Conservation (phyloP, 306 rosid species). For the Fragaria nilgerrensis region DNA sequence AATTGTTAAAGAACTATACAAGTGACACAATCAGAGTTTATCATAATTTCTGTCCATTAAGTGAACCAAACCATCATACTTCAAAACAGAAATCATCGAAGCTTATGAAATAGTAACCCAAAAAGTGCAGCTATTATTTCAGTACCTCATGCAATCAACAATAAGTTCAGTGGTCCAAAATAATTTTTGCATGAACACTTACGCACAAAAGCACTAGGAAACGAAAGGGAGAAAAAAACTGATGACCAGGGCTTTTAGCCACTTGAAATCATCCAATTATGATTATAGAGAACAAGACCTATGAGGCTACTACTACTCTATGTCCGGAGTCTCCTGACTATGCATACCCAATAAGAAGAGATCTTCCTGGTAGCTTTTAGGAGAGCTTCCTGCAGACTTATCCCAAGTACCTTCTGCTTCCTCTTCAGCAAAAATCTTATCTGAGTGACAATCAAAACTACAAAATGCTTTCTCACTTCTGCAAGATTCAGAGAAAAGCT, state of each 20-base stretch:
- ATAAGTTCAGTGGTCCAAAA: conserved; percentile 29
- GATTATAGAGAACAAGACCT: conserved; percentile 30
- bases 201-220: conserved; percentile 18
- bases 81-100: neutral
- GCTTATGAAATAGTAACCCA: neutral
- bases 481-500: conserved; percentile 26
- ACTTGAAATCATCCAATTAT: conserved; percentile 49
- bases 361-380: conserved; percentile 56
- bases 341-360: conserved; percentile 57
- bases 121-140: neutral
- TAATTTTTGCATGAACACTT: conserved; percentile 19
- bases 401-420: conserved; percentile 39
- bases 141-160: conserved; percentile 8
- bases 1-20: neutral
- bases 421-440: conserved; percentile 44
- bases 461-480: conserved; percentile 70
- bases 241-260: conserved; percentile 59
- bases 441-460: conserved; percentile 49
- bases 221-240: conserved; percentile 16
- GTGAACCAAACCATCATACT: neutral
- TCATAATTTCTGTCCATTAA: neutral
- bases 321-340: conserved; percentile 13
- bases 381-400: conserved; percentile 46
- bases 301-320: neutral
- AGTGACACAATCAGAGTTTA: neutral